Evolutionary conservation across 2,329 filamentous ascomycete species (phyloP).

Genomic region (Nannizziopsis arthrosporioides): DNA sequence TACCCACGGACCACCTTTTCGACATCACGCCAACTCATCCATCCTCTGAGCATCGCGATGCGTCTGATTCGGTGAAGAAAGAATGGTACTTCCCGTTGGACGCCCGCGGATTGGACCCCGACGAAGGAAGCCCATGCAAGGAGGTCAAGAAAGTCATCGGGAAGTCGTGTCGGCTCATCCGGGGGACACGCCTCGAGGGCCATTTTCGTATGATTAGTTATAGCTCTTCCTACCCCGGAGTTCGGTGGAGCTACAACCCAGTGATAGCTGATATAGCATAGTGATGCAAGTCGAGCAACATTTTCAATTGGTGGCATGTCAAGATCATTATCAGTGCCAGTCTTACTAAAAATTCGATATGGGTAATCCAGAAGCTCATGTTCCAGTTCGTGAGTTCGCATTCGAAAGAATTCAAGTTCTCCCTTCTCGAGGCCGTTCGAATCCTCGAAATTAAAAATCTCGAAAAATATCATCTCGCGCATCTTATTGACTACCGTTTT

Average conservation of each 20-base stretch:
- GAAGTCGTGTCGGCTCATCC: constrained; percentile 13
- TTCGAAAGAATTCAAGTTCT: constrained; percentile 27
- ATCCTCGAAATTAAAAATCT: constrained; percentile 20
- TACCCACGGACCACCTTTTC: constrained; percentile 20
- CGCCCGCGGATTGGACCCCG: constrained; percentile 24
- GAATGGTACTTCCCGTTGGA: constrained; percentile 22
- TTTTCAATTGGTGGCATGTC: constrained; percentile 20
- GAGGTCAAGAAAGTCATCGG: constrained; percentile 18
- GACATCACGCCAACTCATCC: constrained; percentile 24
- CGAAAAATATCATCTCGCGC: constrained; percentile 26
- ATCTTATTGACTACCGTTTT: constrained; percentile 20
- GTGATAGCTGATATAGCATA: constrained; percentile 25
- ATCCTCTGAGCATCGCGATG: constrained; percentile 21
- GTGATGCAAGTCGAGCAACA: constrained; percentile 23
- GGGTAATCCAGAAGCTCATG: constrained; percentile 31
- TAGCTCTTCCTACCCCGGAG: constrained; percentile 25
- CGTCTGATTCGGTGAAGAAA: constrained; percentile 23
- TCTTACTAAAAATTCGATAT: constrained; percentile 16
- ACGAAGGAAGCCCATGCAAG: constrained; percentile 27
- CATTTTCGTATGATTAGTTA: constrained; percentile 23
- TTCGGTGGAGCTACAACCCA: constrained; percentile 27
- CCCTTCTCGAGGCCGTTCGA: constrained; percentile 16
- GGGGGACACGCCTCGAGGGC: constrained; percentile 17
- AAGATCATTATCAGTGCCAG: neutral
- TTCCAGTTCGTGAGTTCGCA: constrained; percentile 27